Base-by-base conservation (phyloP, 768 basidiomycete genomes). In the Imleria badia region DNA sequence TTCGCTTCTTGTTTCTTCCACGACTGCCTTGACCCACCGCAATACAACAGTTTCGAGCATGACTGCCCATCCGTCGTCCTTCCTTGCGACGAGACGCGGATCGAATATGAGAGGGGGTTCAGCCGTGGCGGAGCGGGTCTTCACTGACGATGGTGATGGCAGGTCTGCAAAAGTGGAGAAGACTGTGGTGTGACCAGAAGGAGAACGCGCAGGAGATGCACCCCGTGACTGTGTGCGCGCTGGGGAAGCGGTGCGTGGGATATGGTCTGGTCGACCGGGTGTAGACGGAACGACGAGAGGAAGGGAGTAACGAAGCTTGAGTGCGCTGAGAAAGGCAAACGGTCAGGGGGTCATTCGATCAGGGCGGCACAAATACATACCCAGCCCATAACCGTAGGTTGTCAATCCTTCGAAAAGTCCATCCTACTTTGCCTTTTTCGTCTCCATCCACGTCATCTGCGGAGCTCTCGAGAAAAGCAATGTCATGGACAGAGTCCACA, bases 381-480 rank as follows among this genome's bases (percentile, higher is more conserved):
- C 89, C 93, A 41, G 83, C 86, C 87, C 90, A 95, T 20, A 93
- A 68, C 23, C 90, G 77, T 29, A 96, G 72, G 66, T 95, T 96
- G 69, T 95, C 94, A 2, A 85, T 89, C 52, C 92, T 73, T 55
- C 94, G 75, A 67, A 93, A 95, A 19, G 92, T 92, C 87, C 90
- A 92, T 0, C 86, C 83, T 55, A 77, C 80, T 71, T 78, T 82
- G 6, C 67, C 67, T 43, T 74, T 76, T 54, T 80, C 78, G 40
- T 76, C 75, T 5, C 65, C 74, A 23, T 60, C 64, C 0, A 59
- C 62, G 20, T 66, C 70, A 13, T 72, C 67, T 8, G 74, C 75
- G 1, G 78, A 76, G 50, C 72, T 73, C 65, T 91, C 89, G 15
- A 91, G 79, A 3, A 80, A 75, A 19, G 84, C 69, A 43, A 95